These are phyloP conservation scores for Endocalyx cinctus DNA, from an alignment of 2,329 filamentous ascomycete genomes.

Conservation along the genomic window DNA sequence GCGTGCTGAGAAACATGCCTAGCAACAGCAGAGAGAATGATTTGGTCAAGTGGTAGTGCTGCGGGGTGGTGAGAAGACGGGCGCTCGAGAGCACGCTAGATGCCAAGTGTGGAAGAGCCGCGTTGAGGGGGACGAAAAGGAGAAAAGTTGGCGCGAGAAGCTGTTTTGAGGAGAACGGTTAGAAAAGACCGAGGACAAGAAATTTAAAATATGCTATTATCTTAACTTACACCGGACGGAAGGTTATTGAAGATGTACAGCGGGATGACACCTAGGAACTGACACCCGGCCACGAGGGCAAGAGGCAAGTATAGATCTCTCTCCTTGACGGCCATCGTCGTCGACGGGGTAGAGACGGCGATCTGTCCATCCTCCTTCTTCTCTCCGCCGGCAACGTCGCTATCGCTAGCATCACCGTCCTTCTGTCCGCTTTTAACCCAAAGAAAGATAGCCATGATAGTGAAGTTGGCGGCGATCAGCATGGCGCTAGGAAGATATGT, in stretches of 20 bases:
- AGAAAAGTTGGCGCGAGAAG: slow-evolving; percentile 56
- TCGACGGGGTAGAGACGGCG: too few species aligned
- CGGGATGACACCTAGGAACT: slow-evolving; percentile 74
- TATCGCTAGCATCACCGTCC: slow-evolving; percentile 20
- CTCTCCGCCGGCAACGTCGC: slow-evolving; percentile 13
- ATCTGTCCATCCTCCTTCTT: slow-evolving; percentile 21
- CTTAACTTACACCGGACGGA: slow-evolving; percentile 54
- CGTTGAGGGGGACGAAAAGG: slow-evolving; percentile 51
- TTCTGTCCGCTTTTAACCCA: slow-evolving; percentile 81
- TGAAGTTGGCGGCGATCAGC: slow-evolving; percentile 91
- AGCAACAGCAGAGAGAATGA: slow-evolving; percentile 90
- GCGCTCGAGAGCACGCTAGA: slow-evolving; percentile 49
- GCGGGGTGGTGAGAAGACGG: slow-evolving; percentile 49
- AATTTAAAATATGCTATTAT: neutral
- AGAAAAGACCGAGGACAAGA: slow-evolving; percentile 1
- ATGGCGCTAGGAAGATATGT: slow-evolving; percentile 98
- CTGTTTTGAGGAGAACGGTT: slow-evolving; percentile 31
- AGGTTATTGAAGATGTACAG: slow-evolving; percentile 82
- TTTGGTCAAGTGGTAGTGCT: slow-evolving; percentile 76
- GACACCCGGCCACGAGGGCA: slow-evolving; percentile 64
- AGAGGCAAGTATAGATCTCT: slow-evolving; percentile 70
- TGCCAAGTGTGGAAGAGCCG: slow-evolving; percentile 52
- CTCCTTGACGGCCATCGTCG: slow-evolving; percentile 39
- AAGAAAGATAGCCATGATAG: slow-evolving; percentile 88
- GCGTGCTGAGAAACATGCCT: slow-evolving; percentile 84